Conservation (phyloP, 2,329 filamentous ascomycete genomes). For the Curvularia spicifera region DNA sequence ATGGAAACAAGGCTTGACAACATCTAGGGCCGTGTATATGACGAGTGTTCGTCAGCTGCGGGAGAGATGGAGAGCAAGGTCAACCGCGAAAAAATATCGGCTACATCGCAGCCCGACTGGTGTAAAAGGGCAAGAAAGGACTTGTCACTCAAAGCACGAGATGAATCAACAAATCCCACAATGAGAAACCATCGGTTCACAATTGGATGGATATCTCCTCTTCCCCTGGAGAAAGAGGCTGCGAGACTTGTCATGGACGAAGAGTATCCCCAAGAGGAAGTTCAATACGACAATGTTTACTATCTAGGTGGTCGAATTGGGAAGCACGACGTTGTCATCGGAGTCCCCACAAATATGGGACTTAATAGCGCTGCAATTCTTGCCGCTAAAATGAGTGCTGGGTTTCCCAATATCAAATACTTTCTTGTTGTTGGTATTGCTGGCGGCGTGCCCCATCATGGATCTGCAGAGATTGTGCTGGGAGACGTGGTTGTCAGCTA, state of each 20-base stretch:
- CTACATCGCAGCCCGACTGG: not conserved
- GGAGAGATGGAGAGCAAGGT: not conserved
- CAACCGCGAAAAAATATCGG: not conserved
- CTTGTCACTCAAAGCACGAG: not conserved
- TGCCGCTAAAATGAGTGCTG: slow-evolving; percentile 20
- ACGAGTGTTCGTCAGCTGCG: not conserved
- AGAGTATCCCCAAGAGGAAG: slow-evolving; percentile 22
- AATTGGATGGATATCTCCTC: slow-evolving; percentile 45
- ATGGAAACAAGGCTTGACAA: not conserved
- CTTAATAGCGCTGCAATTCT: slow-evolving; percentile 7
- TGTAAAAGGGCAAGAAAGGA: not conserved
- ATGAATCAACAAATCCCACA: not conserved
- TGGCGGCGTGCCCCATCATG: slow-evolving; percentile 28
- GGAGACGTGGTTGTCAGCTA: slow-evolving; percentile 31
- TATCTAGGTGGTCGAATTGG: slow-evolving; percentile 21
- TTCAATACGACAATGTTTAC: slow-evolving; percentile 5
- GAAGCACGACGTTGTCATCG: slow-evolving; percentile 21
- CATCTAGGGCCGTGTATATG: not conserved
- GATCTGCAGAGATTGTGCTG: slow-evolving; percentile 26
- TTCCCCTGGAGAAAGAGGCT: slow-evolving; percentile 42
- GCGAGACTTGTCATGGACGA: slow-evolving; percentile 40
- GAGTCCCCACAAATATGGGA: slow-evolving; percentile 13
- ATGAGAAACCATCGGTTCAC: slow-evolving; percentile 28
- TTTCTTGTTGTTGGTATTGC: slow-evolving; percentile 30
- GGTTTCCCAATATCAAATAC: slow-evolving; percentile 22